These are phyloP conservation scores for Dalbergia cochinchinensis DNA, from an alignment of 306 rosid genomes.

Conservation along the genomic window DNA sequence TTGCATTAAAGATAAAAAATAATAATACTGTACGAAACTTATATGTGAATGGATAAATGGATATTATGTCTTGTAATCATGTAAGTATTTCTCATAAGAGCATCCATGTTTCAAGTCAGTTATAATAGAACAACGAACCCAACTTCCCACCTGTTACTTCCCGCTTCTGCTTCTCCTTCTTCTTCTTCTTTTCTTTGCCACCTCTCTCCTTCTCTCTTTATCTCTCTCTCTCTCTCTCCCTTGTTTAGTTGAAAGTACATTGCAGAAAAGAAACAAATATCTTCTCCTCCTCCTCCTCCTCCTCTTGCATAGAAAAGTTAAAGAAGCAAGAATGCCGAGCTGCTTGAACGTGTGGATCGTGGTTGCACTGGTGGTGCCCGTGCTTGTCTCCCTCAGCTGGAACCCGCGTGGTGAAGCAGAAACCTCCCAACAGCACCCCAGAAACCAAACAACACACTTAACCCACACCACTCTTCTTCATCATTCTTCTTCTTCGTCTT, in stretches of 20 bases:
- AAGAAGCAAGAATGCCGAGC: slow-evolving; percentile 46
- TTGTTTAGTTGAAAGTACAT: too few relatives aligned
- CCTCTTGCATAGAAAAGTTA: background rate
- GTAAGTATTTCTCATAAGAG: too few relatives aligned
- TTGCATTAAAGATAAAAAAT: too few relatives aligned
- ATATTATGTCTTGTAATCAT: too few relatives aligned
- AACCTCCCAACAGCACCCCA: background rate
- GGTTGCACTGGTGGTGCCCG: slow-evolving; percentile 38
- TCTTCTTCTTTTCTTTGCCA: background rate
- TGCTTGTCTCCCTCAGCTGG: slow-evolving; percentile 53
- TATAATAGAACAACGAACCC: background rate
- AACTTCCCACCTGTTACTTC: slow-evolving; percentile 33
- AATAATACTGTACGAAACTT: too few relatives aligned
- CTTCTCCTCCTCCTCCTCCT: background rate
- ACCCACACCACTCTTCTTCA: background rate
- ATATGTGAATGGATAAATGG: too few relatives aligned
- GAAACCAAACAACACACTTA: background rate
- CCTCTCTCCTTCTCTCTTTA: background rate
- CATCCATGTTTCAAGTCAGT: background rate
- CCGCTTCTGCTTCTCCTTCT: slow-evolving; percentile 27
- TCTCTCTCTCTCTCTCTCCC: slow-evolving; percentile 8
- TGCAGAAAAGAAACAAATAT: background rate
- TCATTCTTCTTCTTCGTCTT: slow-evolving; percentile 5
- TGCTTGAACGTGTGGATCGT: slow-evolving; percentile 49
- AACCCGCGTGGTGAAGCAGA: slow-evolving; percentile 48